Percentiles rank a stretch among this genome's conserved stretches.
phyloP scores from a whole-genome alignment of 23 red algal genomes.

The Cyanidium caldarium region DNA sequence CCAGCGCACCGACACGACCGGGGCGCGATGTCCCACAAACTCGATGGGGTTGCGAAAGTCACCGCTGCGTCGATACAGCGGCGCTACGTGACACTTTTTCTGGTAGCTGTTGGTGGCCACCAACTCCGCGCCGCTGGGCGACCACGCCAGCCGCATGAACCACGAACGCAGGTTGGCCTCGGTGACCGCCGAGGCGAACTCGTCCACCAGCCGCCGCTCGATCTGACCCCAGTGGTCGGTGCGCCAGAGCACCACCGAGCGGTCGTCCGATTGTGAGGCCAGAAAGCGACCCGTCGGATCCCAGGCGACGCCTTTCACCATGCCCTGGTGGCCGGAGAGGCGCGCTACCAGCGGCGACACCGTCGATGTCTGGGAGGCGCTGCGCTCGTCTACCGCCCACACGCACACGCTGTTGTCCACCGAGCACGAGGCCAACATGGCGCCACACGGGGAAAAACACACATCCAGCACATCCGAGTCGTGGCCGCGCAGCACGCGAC shows the following conservation, averaged over 20 bases:
- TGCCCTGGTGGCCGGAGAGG: constrained; percentile 16
- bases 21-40: constrained; percentile 65
- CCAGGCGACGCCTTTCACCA: constrained; percentile 96
- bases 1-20: constrained; percentile 50
- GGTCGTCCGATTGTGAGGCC: constrained; percentile 73
- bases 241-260: constrained; percentile 71
- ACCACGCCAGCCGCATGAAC: constrained; percentile 66
- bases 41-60: constrained; percentile 42
- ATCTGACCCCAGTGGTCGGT: constrained; percentile 72
- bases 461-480: constrained; percentile 75
- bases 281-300: constrained; percentile 80
- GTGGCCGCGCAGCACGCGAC: constrained; percentile 45
- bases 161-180: constrained; percentile 55
- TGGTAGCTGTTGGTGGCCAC: constrained; percentile 48
- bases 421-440: constrained; percentile 37
- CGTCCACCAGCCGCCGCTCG: constrained; percentile 52
- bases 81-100: constrained; percentile 39
- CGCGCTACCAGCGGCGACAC: constrained; percentile 11
- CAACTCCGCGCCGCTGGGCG: constrained; percentile 52
- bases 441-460: constrained; percentile 53
- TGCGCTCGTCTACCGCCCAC: constrained; percentile 34
- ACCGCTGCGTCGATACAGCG: constrained; percentile 35
- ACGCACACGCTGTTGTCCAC: constrained; percentile 81
- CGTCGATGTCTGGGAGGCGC: neutral
- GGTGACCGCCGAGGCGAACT: constrained; percentile 54